Conservation (phyloP, 768 basidiomycete species). For the Rhizopogon vinicolor region DNA sequence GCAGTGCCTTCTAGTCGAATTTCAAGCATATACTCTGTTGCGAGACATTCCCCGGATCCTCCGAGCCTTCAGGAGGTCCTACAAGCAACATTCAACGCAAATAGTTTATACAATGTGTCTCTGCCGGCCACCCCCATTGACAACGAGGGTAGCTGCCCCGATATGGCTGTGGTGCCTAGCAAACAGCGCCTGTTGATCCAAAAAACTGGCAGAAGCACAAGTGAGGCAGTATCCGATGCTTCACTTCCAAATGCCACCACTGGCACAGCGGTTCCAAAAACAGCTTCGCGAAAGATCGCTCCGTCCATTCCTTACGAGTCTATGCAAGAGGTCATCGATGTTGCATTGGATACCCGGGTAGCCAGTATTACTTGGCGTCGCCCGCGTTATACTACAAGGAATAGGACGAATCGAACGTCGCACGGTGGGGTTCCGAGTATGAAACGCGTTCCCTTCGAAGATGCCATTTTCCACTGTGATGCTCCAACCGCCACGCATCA, state of each 20-base stretch:
- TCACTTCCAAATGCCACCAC: not conserved
- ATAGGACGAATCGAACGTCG: not conserved
- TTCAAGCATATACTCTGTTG: too few relatives aligned
- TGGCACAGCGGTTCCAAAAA: not conserved
- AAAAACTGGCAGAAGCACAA: not conserved
- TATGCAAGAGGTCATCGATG: not conserved
- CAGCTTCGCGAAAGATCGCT: not conserved
- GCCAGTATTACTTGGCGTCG: not conserved
- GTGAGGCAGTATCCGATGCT: not conserved
- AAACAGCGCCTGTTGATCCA: not conserved
- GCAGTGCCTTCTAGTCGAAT: not conserved
- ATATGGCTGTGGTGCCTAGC: not conserved
- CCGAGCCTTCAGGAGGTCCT: not conserved
- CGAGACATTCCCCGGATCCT: not conserved
- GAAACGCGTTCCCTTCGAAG: not conserved
- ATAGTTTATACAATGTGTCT: not conserved
- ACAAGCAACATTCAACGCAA: not conserved
- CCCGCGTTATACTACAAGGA: not conserved
- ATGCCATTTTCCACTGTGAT: not conserved
- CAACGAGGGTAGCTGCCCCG: not conserved
- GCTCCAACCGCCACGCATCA: not conserved
- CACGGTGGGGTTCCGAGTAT: not conserved
- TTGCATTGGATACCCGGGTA: constrained; percentile 2
- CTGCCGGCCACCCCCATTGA: not conserved
- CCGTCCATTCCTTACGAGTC: not conserved